Evolutionary conservation across 257 asterid genomes (phyloP), one percentile per base, ranked within the genome.

Genomic region (Forsythia suspensa): DNA sequence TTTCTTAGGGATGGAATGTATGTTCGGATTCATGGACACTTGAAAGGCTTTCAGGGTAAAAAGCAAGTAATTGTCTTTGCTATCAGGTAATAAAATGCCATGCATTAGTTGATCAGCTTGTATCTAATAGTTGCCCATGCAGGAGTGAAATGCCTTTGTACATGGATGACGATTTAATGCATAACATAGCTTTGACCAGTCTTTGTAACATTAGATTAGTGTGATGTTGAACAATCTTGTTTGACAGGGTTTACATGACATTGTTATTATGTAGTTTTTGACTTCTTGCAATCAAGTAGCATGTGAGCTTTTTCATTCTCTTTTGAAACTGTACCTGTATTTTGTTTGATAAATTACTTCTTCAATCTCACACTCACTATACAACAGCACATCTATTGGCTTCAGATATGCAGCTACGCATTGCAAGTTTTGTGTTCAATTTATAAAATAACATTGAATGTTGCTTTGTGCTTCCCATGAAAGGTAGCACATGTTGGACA

Each of bases 21-120:
- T 84, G 91, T 94, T 29, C 93, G 94, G 2, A 82, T 94, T 79
- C 94, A 92, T 79, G 99, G 99, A 71, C 94, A 83, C 80, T 84
- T 92, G 86, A 94, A 73, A 84, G 84, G 75, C 78, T 81, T 36
- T 81, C 85, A 91, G 80, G 97, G 92, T 6, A 90, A 89, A 76
- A 90, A 78, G 86, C 96, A 89, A 79, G 74, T 96, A 8, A 88
- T 83, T 75, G 91, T 85, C 72, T 90, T 82, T 85, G 92, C 97
- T 21, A 87, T 91, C 86, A 94, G 98, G 99, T 95, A 83, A 82
- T 55, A 21, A 46, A 52, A 42, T 77, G 20, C 41, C 71, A 70
- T 3, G 4, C 36, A 11, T n/a, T 40, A 72, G 29, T 55, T 55
- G 65, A 55, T 18, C 65, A n/a, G n/a, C 65, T 5, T 11, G 70